A percentile compares a stretch with the other conserved stretches of the same genome.
phyloP scores from a whole-genome alignment of 352 stramenopile genomes.

The Pythium pectinolyticum region DNA sequence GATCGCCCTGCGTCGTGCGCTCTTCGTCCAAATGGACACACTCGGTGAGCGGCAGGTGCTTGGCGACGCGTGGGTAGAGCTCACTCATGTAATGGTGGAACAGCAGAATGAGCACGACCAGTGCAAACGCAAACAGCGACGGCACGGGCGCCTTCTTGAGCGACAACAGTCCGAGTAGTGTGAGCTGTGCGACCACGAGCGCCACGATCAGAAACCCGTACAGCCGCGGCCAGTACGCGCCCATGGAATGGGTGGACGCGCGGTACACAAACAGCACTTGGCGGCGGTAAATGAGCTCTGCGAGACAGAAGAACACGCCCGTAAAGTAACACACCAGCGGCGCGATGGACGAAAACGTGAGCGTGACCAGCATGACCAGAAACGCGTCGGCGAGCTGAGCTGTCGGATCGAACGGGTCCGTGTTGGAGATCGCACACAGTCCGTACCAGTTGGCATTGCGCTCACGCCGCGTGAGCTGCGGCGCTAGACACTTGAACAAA shows the following conservation, averaged over 20 bases:
- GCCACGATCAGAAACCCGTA: slow-evolving; percentile 77
- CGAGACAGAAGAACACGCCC: slow-evolving; percentile 65
- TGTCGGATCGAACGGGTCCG: slow-evolving; percentile 62
- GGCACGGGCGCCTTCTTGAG: slow-evolving; percentile 61
- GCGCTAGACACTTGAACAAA: slow-evolving; percentile 56
- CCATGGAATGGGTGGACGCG: slow-evolving; percentile 49
- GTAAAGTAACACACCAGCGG: slow-evolving; percentile 79
- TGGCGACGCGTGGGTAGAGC: slow-evolving; percentile 59
- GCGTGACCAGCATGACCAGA: slow-evolving; percentile 66
- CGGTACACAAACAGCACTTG: slow-evolving; percentile 77
- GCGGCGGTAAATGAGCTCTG: slow-evolving; percentile 68
- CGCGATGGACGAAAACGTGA: slow-evolving; percentile 80
- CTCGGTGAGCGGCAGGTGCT: slow-evolving; percentile 57
- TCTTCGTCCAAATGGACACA: slow-evolving; percentile 56
- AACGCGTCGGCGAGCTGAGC: slow-evolving; percentile 59
- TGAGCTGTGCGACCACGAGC: slow-evolving; percentile 72
- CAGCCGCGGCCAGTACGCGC: slow-evolving; percentile 73
- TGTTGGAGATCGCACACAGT: slow-evolving; percentile 46
- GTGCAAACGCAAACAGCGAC: slow-evolving; percentile 24
- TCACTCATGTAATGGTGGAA: slow-evolving; percentile 62
- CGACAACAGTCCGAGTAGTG: slow-evolving; percentile 74
- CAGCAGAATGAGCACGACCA: slow-evolving; percentile 48
- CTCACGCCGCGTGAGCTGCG: slow-evolving; percentile 61
- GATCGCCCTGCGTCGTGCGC: slow-evolving; percentile 38
- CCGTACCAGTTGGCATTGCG: slow-evolving; percentile 59